These are phyloP conservation scores for Lichtheimia hyalospora DNA, from an alignment of 371 early-diverging fungal species.

Conservation along the genomic window DNA sequence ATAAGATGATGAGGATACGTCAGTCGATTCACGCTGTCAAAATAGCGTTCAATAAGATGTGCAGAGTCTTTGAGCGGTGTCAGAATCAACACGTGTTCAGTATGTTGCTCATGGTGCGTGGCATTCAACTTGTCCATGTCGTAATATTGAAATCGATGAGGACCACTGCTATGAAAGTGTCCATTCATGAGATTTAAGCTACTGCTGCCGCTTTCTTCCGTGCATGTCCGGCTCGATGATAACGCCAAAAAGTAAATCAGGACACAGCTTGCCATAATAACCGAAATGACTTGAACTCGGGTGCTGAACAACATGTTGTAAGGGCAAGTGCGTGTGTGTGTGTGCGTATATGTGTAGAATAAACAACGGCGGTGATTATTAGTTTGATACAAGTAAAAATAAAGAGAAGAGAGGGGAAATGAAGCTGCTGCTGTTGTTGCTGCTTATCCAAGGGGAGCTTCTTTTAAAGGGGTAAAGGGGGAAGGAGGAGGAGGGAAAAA, in stretches of 20 bases:
- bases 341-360: slow-evolving; percentile 1
- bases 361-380: slow-evolving; percentile 1
- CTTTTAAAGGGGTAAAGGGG: not conserved
- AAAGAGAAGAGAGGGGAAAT: not conserved
- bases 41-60: slow-evolving; percentile 59
- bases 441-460: not conserved
- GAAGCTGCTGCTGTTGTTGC: not conserved
- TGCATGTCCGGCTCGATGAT: slow-evolving; percentile 18
- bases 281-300: slow-evolving; percentile 20
- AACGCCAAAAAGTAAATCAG: slow-evolving; percentile 25
- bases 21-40: slow-evolving; percentile 53
- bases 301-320: slow-evolving; percentile 22
- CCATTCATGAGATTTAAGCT: not conserved
- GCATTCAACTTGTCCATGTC: slow-evolving; percentile 31
- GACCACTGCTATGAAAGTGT: slow-evolving; percentile 5
- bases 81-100: slow-evolving; percentile 54
- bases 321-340: not conserved
- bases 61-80: slow-evolving; percentile 71
- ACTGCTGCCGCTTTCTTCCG: slow-evolving; percentile 14
- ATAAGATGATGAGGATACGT: slow-evolving; percentile 65
- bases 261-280: slow-evolving; percentile 19
- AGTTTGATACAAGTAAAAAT: slow-evolving; percentile 5
- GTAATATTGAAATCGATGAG: slow-evolving; percentile 20
- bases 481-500: not conserved
- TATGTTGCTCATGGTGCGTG: slow-evolving; percentile 11